Percentiles rank a stretch among this genome's conserved stretches.
phyloP scores from a whole-genome alignment of 371 early-diverging fungal species.

The Quaeritorhiza haematococci region DNA sequence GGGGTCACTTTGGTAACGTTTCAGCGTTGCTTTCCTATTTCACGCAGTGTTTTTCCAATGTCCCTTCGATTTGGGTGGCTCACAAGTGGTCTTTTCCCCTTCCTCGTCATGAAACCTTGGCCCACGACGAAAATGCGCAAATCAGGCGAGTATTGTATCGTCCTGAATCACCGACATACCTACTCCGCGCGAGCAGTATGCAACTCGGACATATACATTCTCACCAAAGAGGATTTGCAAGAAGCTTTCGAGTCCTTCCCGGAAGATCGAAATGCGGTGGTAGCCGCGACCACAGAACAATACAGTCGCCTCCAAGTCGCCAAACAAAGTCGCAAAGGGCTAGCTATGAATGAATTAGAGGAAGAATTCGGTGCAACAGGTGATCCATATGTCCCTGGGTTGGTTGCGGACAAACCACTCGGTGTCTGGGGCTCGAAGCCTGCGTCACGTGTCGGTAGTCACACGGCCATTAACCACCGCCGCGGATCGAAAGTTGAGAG shows the following conservation, averaged over 20 bases:
- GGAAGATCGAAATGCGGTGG: slow-evolving; percentile 30
- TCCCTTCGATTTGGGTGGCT: not conserved
- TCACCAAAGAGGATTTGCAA: slow-evolving; percentile 32
- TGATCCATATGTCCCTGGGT: too few species aligned
- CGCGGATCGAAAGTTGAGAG: too few species aligned
- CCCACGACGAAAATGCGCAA: too few species aligned
- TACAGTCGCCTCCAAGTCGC: slow-evolving; percentile 22
- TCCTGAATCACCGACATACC: slow-evolving; percentile 37
- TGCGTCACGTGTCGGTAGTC: too few species aligned
- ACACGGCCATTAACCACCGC: too few species aligned
- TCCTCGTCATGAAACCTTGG: too few species aligned
- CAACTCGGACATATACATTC: slow-evolving; percentile 46
- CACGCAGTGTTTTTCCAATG: not conserved
- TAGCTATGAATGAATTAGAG: not conserved
- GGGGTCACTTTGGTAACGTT: slow-evolving; percentile 42
- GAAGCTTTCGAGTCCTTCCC: slow-evolving; percentile 35
- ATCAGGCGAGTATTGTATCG: slow-evolving; percentile 37
- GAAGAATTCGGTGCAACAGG: too few species aligned
- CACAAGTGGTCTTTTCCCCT: too few species aligned
- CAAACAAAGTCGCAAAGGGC: not conserved
- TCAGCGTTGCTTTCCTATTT: too few species aligned
- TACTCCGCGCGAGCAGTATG: slow-evolving; percentile 39
- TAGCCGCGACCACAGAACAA: slow-evolving; percentile 22
- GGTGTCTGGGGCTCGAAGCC: too few species aligned
- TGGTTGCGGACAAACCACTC: too few species aligned